Percentiles rank a stretch among this genome's conserved stretches.
These are phyloP conservation scores for Penicillium sp. DNA, from an alignment of 2,329 filamentous ascomycete genomes.

Conservation along the genomic window DNA sequence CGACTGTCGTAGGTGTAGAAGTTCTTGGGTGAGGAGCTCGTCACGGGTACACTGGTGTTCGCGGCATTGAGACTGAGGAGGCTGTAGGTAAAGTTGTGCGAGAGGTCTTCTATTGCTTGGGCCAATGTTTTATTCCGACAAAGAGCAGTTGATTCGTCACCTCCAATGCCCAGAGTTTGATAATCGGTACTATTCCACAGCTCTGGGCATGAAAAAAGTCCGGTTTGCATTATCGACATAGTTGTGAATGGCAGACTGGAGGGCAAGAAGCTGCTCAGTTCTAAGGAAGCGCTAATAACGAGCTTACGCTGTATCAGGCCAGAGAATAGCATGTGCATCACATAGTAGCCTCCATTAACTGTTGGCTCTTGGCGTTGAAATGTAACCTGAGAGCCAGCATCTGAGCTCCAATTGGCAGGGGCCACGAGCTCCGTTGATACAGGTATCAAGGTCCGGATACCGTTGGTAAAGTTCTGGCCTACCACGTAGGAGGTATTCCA, in stretches of 20 bases:
- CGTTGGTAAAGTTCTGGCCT: conserved; percentile 1
- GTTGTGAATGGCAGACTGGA: background rate
- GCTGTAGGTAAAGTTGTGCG: conserved; percentile 13
- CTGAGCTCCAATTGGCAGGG: background rate
- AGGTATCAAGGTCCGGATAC: conserved; percentile 1
- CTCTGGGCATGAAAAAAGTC: conserved; percentile 5
- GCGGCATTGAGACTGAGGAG: conserved; percentile 10
- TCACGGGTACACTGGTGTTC: background rate
- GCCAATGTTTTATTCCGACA: conserved; percentile 10
- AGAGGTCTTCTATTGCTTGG: conserved; percentile 10
- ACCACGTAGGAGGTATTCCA: conserved; percentile 15
- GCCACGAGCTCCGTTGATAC: conserved; percentile 6
- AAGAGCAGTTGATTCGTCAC: background rate
- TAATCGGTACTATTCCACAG: conserved; percentile 1
- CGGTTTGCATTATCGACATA: background rate
- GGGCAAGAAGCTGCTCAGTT: background rate
- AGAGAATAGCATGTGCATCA: background rate
- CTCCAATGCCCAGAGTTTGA: background rate
- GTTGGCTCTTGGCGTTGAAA: background rate
- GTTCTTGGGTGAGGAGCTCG: background rate
- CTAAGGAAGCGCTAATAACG: background rate
- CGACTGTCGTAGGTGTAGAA: conserved; percentile 1
- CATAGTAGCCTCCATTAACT: background rate
- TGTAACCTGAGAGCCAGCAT: background rate
- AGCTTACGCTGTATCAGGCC: background rate